phyloP scores from a whole-genome alignment of 306 rosid species.

The Acacia acuminata region DNA sequence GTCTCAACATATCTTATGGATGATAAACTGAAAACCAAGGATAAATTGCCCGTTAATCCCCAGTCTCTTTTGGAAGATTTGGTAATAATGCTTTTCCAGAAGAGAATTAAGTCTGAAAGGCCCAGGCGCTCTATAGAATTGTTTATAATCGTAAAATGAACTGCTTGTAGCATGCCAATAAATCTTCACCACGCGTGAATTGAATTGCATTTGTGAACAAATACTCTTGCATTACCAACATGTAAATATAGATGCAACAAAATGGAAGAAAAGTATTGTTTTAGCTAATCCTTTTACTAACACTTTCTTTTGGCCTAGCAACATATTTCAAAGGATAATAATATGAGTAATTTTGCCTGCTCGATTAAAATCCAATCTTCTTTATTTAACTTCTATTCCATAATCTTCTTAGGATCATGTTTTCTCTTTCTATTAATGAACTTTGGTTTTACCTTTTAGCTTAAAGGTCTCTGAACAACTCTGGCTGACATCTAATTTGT shows the following conservation, averaged over 20 bases:
- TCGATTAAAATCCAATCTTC: not conserved
- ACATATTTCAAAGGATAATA: not conserved
- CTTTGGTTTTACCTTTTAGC: not conserved
- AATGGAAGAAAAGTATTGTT: conserved; percentile 1
- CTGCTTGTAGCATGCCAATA: not conserved
- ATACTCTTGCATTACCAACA: not conserved
- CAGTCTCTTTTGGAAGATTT: not conserved
- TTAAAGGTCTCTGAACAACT: conserved; percentile 1
- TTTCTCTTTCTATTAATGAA: not conserved
- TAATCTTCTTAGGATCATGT: not conserved
- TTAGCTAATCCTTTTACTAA: not conserved
- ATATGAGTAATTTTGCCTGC: conserved; percentile 15
- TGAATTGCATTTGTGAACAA: not conserved
- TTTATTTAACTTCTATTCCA: conserved; percentile 1
- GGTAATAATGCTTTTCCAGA: not conserved
- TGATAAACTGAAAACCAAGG: not conserved
- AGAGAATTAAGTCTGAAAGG: not conserved
- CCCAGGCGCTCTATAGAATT: not conserved
- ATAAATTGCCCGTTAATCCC: not conserved
- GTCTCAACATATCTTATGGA: not conserved
- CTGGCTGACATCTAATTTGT: conserved; percentile 24
- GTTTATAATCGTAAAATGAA: not conserved
- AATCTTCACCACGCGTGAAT: not conserved
- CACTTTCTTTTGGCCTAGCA: not conserved
- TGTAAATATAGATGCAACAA: not conserved